Evolutionary conservation across 805 yeast genomes (phyloP).

Genomic region (Suhomyces tanzawaensis): DNA sequence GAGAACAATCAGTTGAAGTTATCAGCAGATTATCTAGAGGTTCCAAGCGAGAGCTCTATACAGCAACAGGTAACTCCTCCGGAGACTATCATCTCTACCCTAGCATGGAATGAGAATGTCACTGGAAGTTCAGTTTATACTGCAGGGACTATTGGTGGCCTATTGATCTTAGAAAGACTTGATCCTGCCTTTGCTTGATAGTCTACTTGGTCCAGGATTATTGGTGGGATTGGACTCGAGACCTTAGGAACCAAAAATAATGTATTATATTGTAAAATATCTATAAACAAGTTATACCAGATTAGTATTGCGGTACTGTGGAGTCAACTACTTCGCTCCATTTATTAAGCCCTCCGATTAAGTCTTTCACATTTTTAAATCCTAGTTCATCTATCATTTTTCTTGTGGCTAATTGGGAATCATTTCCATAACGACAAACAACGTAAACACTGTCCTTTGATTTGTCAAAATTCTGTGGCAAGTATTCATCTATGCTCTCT

Average conservation of each 20-base stretch:
- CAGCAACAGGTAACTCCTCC: constrained; percentile 44
- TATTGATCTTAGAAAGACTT: constrained; percentile 45
- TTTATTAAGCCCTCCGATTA: constrained; percentile 71
- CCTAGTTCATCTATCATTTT: constrained; percentile 49
- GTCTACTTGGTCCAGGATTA: background rate
- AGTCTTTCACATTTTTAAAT: constrained; percentile 54
- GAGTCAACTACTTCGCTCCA: constrained; percentile 67
- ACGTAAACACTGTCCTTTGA: constrained; percentile 44
- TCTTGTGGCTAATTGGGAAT: constrained; percentile 75
- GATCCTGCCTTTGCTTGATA: constrained; percentile 20
- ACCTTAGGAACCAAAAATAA: background rate
- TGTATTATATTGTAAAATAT: background rate
- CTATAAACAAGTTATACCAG: background rate
- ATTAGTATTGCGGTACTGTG: constrained; percentile 59
- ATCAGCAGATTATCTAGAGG: constrained; percentile 26
- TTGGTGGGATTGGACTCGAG: background rate
- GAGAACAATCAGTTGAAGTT: constrained; percentile 16
- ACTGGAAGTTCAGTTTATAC: constrained; percentile 48
- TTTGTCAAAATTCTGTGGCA: constrained; percentile 17
- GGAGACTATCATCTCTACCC: constrained; percentile 45
- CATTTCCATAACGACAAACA: constrained; percentile 87
- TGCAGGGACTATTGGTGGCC: constrained; percentile 51
- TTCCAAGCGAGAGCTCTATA: constrained; percentile 29
- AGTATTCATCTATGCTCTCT: constrained; percentile 18
- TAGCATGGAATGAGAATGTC: constrained; percentile 58